These are phyloP conservation scores for Daldinia concentrica DNA, from an alignment of 495 filamentous ascomycete genomes.

Conservation along the genomic window DNA sequence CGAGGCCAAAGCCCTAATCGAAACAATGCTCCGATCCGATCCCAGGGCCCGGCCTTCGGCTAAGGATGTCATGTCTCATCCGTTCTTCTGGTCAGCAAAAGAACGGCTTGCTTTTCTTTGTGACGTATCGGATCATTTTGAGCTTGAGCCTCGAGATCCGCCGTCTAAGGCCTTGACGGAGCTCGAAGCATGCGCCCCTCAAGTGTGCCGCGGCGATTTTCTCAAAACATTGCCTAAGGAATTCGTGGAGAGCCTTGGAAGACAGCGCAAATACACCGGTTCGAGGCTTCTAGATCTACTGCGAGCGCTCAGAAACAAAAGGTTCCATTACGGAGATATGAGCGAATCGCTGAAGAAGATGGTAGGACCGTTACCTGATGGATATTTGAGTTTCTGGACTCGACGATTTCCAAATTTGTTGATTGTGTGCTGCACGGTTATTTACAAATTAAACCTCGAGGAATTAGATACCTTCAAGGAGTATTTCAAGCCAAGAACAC, in stretches of 20 bases:
- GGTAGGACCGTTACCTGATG: constrained; percentile 82
- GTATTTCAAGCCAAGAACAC: constrained; percentile 65
- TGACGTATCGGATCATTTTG: constrained; percentile 93
- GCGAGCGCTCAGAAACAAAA: constrained; percentile 93
- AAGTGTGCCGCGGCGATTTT: constrained; percentile 70
- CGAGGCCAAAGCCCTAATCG: constrained; percentile 87
- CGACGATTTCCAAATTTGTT: constrained; percentile 81
- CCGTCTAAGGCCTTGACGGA: constrained; percentile 73
- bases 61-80: constrained; percentile 81
- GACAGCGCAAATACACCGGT: constrained; percentile 95
- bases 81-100: constrained; percentile 93
- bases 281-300: constrained; percentile 83
- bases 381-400: constrained; percentile 89
- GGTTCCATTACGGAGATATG: constrained; percentile 93
- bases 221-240: constrained; percentile 75
- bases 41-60: constrained; percentile 78
- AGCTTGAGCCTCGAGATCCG: constrained; percentile 85
- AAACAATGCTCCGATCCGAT: constrained; percentile 79
- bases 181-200: constrained; percentile 53
- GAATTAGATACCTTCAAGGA: constrained; percentile 76
- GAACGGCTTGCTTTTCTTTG: constrained; percentile 90
- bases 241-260: constrained; percentile 87
- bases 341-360: constrained; percentile 77
- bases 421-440: constrained; percentile 79
- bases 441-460: constrained; percentile 71